Percentiles rank a stretch among this genome's conserved stretches.
Evolutionary conservation across 495 filamentous ascomycete genomes (phyloP).

Genomic region (Letharia columbiana): DNA sequence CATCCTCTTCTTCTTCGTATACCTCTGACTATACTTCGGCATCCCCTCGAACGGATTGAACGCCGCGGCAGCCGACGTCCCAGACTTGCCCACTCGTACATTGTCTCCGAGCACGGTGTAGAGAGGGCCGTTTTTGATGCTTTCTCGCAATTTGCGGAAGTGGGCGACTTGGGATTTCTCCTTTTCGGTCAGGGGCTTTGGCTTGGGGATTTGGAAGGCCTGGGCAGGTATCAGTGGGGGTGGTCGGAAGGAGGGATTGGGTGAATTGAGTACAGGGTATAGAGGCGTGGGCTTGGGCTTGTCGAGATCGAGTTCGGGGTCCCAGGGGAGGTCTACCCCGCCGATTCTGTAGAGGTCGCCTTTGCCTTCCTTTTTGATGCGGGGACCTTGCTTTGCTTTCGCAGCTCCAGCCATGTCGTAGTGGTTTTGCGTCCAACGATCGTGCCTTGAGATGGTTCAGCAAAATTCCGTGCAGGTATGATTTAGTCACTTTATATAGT

Average conservation of each 20-base stretch:
- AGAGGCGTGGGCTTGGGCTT: conserved; percentile 30
- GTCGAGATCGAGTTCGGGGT: conserved; percentile 30
- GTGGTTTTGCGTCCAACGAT: neutral
- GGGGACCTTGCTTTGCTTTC: conserved; percentile 6
- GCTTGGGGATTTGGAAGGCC: conserved; percentile 23
- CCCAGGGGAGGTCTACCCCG: conserved; percentile 28
- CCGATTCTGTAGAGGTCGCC: conserved; percentile 16
- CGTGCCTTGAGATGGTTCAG: neutral
- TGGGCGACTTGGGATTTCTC: conserved; percentile 34
- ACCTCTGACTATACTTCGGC: conserved; percentile 48
- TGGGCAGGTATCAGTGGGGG: conserved; percentile 2
- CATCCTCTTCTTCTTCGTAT: conserved; percentile 45
- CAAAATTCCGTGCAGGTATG: neutral
- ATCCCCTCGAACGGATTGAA: conserved; percentile 54
- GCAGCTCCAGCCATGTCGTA: conserved; percentile 7
- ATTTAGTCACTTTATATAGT: neutral
- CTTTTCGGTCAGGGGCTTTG: conserved; percentile 26
- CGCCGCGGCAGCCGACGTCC: conserved; percentile 11
- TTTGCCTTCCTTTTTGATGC: conserved; percentile 15
- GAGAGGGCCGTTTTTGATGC: conserved; percentile 47
- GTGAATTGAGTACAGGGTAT: conserved; percentile 31
- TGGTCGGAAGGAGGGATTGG: neutral
- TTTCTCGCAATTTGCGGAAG: conserved; percentile 43
- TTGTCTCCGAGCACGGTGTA: conserved; percentile 48
- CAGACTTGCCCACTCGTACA: conserved; percentile 32